phyloP scores from a whole-genome alignment of 1,139 yeast genomes.

The Geotrichum reessii region DNA sequence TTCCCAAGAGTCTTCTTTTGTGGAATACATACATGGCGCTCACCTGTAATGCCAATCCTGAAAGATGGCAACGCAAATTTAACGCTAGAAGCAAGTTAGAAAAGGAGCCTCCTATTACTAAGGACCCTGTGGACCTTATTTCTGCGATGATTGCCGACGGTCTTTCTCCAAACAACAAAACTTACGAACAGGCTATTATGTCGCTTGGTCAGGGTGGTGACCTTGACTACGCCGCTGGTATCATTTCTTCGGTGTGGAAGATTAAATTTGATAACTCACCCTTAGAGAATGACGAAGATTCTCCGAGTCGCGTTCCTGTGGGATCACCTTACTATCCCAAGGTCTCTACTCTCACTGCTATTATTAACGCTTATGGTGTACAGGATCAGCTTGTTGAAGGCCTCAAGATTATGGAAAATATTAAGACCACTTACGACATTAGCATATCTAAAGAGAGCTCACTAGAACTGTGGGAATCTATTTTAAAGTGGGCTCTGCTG shows the following conservation, averaged over 20 bases:
- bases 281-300: neutral
- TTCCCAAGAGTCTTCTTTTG: slow-evolving; percentile 26
- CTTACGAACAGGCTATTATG: slow-evolving; percentile 33
- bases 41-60: slow-evolving; percentile 33
- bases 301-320: neutral
- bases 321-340: slow-evolving; percentile 28
- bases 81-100: slow-evolving; percentile 14
- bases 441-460: slow-evolving; percentile 23
- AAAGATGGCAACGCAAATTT: slow-evolving; percentile 27
- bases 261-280: slow-evolving; percentile 18
- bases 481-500: slow-evolving; percentile 28
- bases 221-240: slow-evolving; percentile 23
- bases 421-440: slow-evolving; percentile 26
- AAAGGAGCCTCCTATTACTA: slow-evolving; percentile 21
- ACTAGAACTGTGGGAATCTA: slow-evolving; percentile 28
- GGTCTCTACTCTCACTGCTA: slow-evolving; percentile 28
- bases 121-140: slow-evolving; percentile 29
- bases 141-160: slow-evolving; percentile 30
- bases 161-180: slow-evolving; percentile 29
- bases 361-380: slow-evolving; percentile 33
- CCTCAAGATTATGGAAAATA: slow-evolving; percentile 24
- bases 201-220: slow-evolving; percentile 30
- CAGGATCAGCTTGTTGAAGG: slow-evolving; percentile 30
- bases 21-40: slow-evolving; percentile 37
- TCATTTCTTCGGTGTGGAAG: slow-evolving; percentile 33